Base-by-base conservation (phyloP, 2,329 filamentous ascomycete genomes). In the Curvularia spicifera region DNA sequence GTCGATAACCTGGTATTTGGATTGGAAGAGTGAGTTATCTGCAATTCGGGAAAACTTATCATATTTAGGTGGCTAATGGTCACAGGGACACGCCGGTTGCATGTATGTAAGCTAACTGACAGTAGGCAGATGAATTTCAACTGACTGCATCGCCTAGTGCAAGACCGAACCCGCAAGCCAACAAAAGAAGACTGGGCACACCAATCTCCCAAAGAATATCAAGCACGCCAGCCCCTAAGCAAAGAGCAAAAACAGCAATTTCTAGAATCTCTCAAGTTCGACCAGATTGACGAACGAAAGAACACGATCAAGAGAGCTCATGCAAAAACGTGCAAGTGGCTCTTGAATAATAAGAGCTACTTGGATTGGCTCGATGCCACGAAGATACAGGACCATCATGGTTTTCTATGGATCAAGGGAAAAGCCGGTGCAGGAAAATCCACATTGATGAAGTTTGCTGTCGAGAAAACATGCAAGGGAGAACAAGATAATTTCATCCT, bases 351-450 rank as follows among this genome's bases (percentile, higher is more conserved):
- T 33, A 4, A 60, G 0, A 51, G 76, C 39, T 82, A 79, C 51
- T 46, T 60, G 2, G 57, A 72, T 1, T 83, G 80, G 81, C 67
- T 77, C 15, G 66, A 80, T 48, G 40, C 55, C 0, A n/a, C 33
- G 4, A 70, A 71, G 1, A 47, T 73, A 5, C 5, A 31, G 5
- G 52, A 73, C 2, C 73, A 80, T 35, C 57, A 72, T 28, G 79
- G 79, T 5, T 76, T 83, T 33, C 59, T 84, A 0, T 83, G 80
- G 81, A 79, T 84, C 29, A 76, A 76, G 44, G 82, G 81, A 15
- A 70, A 71, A n/a, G 43, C 66, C 12, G 66, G 69, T 20, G 51
- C 67, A 20, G 69, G 69, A 15, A 84, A 84, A 53, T 84, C 78
- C 13, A 79, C 75, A 2, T 53, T 79, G 26, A 78, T 80, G 72